Percentiles rank a stretch among this genome's conserved stretches.
Evolutionary conservation across 2,329 filamentous ascomycete genomes (phyloP).

Genomic region (Neopestalotiopsis rosae): DNA sequence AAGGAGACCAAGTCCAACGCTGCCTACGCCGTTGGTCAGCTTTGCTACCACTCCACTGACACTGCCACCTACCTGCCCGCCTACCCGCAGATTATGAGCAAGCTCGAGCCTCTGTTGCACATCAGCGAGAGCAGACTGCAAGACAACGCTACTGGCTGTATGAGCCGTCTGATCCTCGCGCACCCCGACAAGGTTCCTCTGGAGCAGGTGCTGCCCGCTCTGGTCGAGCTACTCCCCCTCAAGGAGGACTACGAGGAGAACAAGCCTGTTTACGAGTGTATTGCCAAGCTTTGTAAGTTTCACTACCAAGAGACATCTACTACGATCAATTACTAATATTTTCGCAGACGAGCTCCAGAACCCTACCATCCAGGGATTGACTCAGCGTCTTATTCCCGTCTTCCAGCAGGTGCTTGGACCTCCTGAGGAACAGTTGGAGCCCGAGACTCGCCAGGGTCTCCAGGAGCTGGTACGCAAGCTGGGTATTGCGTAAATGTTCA

Average conservation of each 20-base stretch:
- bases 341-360: slow-evolving; percentile 68
- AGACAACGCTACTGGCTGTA: slow-evolving; percentile 91
- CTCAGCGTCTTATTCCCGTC: slow-evolving; percentile 70
- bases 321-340: slow-evolving; percentile 23
- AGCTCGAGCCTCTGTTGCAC: slow-evolving; percentile 84
- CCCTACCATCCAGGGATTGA: slow-evolving; percentile 71
- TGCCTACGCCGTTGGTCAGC: slow-evolving; percentile 85
- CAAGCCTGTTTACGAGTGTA: slow-evolving; percentile 88
- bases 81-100: slow-evolving; percentile 79
- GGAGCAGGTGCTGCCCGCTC: slow-evolving; percentile 77
- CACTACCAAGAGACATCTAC: too few relatives aligned
- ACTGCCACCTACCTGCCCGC: slow-evolving; percentile 74
- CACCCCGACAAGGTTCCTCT: slow-evolving; percentile 85
- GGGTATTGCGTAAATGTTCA: slow-evolving; percentile 19
- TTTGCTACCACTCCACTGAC: slow-evolving; percentile 82
- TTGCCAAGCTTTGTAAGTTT: slow-evolving; percentile 80
- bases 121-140: slow-evolving; percentile 80
- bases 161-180: slow-evolving; percentile 89
- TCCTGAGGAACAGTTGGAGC: slow-evolving; percentile 77
- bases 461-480: slow-evolving; percentile 60
- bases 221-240: slow-evolving; percentile 81
- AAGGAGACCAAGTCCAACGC: slow-evolving; percentile 93
- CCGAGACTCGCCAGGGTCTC: slow-evolving; percentile 71
- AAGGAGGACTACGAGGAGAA: slow-evolving; percentile 98
- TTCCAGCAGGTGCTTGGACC: slow-evolving; percentile 75